Evolutionary conservation across 2,329 filamentous ascomycete species (phyloP).

Genomic region (Epichloe typhina): DNA sequence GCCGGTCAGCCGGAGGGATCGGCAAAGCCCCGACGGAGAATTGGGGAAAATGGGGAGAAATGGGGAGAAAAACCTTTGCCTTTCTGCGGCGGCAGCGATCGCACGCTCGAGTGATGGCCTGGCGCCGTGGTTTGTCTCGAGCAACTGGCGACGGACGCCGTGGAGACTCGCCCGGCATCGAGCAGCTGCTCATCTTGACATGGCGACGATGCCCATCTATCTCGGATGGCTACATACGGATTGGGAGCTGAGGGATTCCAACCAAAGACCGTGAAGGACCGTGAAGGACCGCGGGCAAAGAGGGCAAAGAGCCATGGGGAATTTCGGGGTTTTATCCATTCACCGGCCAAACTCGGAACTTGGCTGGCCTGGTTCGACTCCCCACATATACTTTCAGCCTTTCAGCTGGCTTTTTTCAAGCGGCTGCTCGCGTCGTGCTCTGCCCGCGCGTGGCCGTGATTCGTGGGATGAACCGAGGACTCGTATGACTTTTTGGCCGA

Average conservation of each 20-base stretch:
- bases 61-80: conserved; percentile 16
- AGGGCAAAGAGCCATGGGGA: not conserved
- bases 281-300: not conserved
- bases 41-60: not conserved
- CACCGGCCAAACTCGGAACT: not conserved
- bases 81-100: conserved; percentile 24
- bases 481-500: too few species aligned
- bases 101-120: conserved; percentile 17
- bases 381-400: too few species aligned
- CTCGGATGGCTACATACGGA: not conserved
- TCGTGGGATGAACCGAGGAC: too few species aligned
- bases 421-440: too few species aligned
- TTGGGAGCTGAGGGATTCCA: not conserved
- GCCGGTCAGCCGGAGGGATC: not conserved
- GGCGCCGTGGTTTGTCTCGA: conserved; percentile 8
- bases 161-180: conserved; percentile 8
- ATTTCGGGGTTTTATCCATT: conserved; percentile 5
- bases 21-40: conserved; percentile 8
- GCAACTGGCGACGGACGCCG: conserved; percentile 7
- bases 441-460: too few species aligned
- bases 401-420: not conserved
- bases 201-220: not conserved
- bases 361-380: too few species aligned
- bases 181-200: conserved; percentile 6
- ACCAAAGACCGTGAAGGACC: not conserved